A percentile compares a stretch with the other conserved stretches of the same genome.
These are phyloP conservation scores for Fusarium sp. DNA, from an alignment of 2,329 filamentous ascomycete species.

Conservation along the genomic window DNA sequence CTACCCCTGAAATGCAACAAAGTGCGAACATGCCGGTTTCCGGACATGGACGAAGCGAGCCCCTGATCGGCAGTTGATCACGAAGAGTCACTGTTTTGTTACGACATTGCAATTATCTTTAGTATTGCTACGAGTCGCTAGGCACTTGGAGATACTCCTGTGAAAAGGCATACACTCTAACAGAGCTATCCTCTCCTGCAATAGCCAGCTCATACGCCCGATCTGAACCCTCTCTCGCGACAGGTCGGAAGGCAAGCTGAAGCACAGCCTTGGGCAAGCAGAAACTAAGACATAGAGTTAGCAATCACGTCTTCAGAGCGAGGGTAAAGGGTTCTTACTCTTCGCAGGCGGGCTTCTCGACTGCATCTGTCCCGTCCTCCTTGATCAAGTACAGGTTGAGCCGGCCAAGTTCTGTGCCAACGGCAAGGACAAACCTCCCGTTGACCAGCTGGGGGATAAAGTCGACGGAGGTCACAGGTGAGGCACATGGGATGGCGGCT, in stretches of 20 bases:
- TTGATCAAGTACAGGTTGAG: conserved; percentile 56
- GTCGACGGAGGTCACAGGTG: conserved; percentile 74
- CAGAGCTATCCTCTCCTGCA: conserved; percentile 67
- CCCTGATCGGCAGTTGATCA: neutral
- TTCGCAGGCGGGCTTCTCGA: conserved; percentile 47
- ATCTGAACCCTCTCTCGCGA: conserved; percentile 41
- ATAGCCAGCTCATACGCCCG: conserved; percentile 56
- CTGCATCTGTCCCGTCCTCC: conserved; percentile 50
- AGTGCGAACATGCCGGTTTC: neutral
- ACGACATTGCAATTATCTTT: conserved; percentile 12
- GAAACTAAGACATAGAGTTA: conserved; percentile 40
- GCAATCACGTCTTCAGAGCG: neutral
- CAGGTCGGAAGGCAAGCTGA: conserved; percentile 73
- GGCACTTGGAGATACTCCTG: conserved; percentile 39
- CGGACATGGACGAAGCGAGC: neutral
- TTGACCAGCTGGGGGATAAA: conserved; percentile 57
- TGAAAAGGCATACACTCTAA: conserved; percentile 62
- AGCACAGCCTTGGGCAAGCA: conserved; percentile 68
- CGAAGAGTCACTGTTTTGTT: neutral
- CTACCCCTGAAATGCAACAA: neutral
- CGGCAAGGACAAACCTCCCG: conserved; percentile 56
- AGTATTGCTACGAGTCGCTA: conserved; percentile 30
- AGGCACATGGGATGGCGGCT: conserved; percentile 61
- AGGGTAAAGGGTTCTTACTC: conserved; percentile 49
- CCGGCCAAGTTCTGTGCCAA: conserved; percentile 64